phyloP scores from a whole-genome alignment of 2,329 filamentous ascomycete genomes.

The Fusarium liriodendri region DNA sequence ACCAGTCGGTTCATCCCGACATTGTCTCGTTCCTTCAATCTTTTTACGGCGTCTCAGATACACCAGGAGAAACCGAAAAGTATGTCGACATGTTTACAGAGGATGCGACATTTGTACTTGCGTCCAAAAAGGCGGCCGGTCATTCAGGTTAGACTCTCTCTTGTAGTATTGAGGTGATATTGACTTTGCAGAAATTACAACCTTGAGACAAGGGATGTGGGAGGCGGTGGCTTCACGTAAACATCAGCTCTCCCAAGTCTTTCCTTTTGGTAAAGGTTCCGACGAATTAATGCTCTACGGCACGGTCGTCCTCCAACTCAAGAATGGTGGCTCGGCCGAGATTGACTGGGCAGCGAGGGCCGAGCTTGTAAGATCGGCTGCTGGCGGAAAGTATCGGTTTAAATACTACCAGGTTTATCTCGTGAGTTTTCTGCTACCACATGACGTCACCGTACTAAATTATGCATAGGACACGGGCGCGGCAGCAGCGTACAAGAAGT shows the following conservation, averaged over 20 bases:
- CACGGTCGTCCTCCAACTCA: slow-evolving; percentile 25
- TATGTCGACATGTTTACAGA: slow-evolving; percentile 28
- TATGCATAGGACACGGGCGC: slow-evolving; percentile 22
- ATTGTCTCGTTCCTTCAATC: slow-evolving; percentile 24
- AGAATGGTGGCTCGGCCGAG: slow-evolving; percentile 29
- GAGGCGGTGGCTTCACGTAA: slow-evolving; percentile 32
- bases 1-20: slow-evolving; percentile 22
- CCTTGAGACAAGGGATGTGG: slow-evolving; percentile 32
- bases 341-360: slow-evolving; percentile 33
- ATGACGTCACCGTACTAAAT: neutral
- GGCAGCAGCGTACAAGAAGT: slow-evolving; percentile 29
- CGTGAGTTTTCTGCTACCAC: slow-evolving; percentile 1
- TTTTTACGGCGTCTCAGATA: slow-evolving; percentile 28
- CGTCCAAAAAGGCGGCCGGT: slow-evolving; percentile 26
- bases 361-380: slow-evolving; percentile 10
- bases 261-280: slow-evolving; percentile 19
- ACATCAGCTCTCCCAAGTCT: slow-evolving; percentile 26
- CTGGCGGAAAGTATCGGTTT: slow-evolving; percentile 30
- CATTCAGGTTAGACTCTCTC: slow-evolving; percentile 4
- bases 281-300: slow-evolving; percentile 33
- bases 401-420: slow-evolving; percentile 35
- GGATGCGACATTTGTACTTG: slow-evolving; percentile 27
- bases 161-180: too few species aligned
- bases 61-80: slow-evolving; percentile 26
- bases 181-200: slow-evolving; percentile 26